Percentiles rank a stretch among this genome's conserved stretches.
These are phyloP conservation scores for Cyberlindnera petersonii DNA, from an alignment of 805 yeast species.

Conservation along the genomic window DNA sequence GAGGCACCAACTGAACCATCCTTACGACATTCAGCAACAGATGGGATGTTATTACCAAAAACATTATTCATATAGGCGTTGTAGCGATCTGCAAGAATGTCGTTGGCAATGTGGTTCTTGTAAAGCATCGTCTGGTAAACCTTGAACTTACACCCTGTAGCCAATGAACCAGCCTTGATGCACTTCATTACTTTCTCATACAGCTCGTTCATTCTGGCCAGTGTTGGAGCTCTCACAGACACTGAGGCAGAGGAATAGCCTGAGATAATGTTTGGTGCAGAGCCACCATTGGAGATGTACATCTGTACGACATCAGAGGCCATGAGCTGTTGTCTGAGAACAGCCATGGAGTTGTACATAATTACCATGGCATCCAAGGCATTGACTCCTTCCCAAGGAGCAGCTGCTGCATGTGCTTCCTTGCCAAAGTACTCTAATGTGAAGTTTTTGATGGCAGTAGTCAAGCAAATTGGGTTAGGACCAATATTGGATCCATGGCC, in stretches of 20 bases:
- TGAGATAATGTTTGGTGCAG: conserved; percentile 11
- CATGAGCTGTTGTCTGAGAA: conserved; percentile 11
- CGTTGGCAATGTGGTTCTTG: conserved; percentile 11
- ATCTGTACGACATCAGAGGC: conserved; percentile 11
- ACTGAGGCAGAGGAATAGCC: conserved; percentile 10
- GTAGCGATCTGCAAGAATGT: conserved; percentile 8
- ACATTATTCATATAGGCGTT: conserved; percentile 6
- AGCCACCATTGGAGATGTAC: conserved; percentile 11
- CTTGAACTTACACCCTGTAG: conserved; percentile 13
- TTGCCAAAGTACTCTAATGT: conserved; percentile 9
- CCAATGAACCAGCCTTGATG: conserved; percentile 12
- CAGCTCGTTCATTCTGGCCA: conserved; percentile 10
- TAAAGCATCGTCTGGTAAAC: conserved; percentile 4
- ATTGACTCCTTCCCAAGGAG: conserved; percentile 14
- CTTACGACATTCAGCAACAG: conserved; percentile 3
- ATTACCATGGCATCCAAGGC: conserved; percentile 13
- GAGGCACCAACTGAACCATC: conserved; percentile 7
- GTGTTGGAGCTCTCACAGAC: conserved; percentile 11
- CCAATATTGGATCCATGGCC: conserved; percentile 6
- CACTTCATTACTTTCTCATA: conserved; percentile 10
- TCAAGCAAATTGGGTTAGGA: neutral
- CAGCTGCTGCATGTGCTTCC: conserved; percentile 16
- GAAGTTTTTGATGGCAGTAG: conserved; percentile 11
- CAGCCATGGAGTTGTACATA: conserved; percentile 11
- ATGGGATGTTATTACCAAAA: conserved; percentile 4